Evolutionary conservation across 208 protist species (phyloP).

Genomic region (Trypanosoma scelopori): DNA sequence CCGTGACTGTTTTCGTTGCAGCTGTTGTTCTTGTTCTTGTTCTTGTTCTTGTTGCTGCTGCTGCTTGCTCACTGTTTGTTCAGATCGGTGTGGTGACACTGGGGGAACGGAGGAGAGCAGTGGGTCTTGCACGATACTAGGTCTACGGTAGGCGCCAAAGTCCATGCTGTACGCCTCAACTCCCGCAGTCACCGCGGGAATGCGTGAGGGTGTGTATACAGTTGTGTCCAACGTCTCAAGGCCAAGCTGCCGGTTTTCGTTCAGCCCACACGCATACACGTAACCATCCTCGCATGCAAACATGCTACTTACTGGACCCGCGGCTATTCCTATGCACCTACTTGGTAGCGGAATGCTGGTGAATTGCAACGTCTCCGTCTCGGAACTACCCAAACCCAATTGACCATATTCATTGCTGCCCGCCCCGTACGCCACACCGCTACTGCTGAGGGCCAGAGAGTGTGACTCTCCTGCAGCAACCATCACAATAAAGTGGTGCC

Average conservation of each 20-base stretch:
- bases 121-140: slow-evolving; percentile 11
- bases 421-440: slow-evolving; percentile 78
- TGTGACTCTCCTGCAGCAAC: slow-evolving; percentile 81
- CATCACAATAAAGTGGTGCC: slow-evolving; percentile 82
- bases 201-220: slow-evolving; percentile 47
- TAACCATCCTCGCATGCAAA: slow-evolving; percentile 78
- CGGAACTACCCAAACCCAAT: slow-evolving; percentile 61
- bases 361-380: slow-evolving; percentile 50
- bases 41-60: no score
- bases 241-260: slow-evolving; percentile 84
- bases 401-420: slow-evolving; percentile 87
- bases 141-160: slow-evolving; percentile 66
- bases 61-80: no score
- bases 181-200: slow-evolving; percentile 48
- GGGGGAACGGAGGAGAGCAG: neutral
- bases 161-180: slow-evolving; percentile 86
- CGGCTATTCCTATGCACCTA: slow-evolving; percentile 77
- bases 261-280: slow-evolving; percentile 78
- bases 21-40: no score
- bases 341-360: slow-evolving; percentile 61
- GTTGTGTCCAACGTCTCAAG: slow-evolving; percentile 52
- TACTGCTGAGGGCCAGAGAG: slow-evolving; percentile 82
- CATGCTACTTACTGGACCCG: slow-evolving; percentile 79
- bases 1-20: no score
- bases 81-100: neutral